Base-by-base conservation (phyloP, 495 filamentous ascomycete genomes). In the Thozetella sp. region DNA sequence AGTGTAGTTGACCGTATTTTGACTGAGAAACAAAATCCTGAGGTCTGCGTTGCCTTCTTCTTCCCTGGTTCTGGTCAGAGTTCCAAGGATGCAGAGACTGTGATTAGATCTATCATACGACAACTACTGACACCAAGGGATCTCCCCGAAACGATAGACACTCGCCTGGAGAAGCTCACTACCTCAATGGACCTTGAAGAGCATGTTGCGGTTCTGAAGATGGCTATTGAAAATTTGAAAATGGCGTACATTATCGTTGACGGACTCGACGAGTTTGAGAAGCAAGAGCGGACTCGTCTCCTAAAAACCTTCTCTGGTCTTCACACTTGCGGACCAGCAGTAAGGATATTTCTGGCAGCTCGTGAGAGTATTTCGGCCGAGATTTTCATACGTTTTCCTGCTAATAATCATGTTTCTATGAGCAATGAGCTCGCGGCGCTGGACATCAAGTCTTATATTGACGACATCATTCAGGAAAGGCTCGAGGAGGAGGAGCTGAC, bases 21-120 rank as follows among this genome's bases (percentile, higher is more conserved):
- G 64, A 52, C 64, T 55, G 26, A 70, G 70, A 23, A 73, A 64
- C 12, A 63, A 10, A 22, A 19, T 4, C 53, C 26, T 13, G 56
- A 40, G 11, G 51, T 22, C 27, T n/a, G n/a, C n/a, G 27, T 58
- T 2, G 51, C 25, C 53, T 58, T 40, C 22, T 37, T 51, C 26
- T 54, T 58, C 13, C 20, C 59, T 59, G 27, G 48, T 15, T 60
- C 51, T 11, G 17, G 27, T 19, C 20, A 57, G 2, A n/a, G n/a
- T n/a, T n/a, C n/a, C n/a, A n/a, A n/a, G n/a, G n/a, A n/a, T n/a
- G 26, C 17, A 15, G 46, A 22, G 24, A 50, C 24, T 4, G 23
- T 6, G 2, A 37, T 37, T 17, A 37, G 30, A 37, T 37, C 30
- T 17, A 37, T 37, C 30, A 17, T 37, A 9, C 30, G 30, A 9